These are phyloP conservation scores for Closterium sp. DNA, from an alignment of 139 green algal species.

Conservation along the genomic window DNA sequence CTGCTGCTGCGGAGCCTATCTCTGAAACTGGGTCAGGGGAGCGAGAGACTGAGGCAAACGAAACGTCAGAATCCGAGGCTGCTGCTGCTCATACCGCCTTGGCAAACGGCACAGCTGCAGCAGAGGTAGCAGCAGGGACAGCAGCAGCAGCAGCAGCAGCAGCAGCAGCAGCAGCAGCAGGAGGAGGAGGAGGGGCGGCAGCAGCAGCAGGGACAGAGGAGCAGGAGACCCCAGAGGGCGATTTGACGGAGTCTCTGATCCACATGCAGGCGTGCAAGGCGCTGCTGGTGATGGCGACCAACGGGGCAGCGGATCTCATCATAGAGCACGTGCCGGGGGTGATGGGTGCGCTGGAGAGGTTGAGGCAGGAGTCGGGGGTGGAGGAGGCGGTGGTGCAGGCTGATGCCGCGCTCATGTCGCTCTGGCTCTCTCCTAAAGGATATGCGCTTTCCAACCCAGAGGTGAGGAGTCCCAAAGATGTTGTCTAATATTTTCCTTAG, in stretches of 20 bases:
- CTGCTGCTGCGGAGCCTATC: background rate
- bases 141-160: background rate
- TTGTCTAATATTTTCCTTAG: too few species aligned
- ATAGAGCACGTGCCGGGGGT: background rate
- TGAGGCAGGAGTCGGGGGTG: background rate
- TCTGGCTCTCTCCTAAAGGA: background rate
- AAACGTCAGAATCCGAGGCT: too few species aligned
- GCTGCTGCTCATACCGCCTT: background rate
- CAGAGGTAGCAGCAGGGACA: background rate
- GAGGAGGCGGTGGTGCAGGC: background rate
- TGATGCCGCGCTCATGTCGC: background rate
- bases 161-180: background rate
- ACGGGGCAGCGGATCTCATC: background rate
- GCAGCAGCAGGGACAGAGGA: background rate
- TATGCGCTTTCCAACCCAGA: background rate
- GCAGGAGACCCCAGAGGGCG: background rate
- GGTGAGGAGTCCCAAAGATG: background rate
- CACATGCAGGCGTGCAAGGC: background rate
- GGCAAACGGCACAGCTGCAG: background rate
- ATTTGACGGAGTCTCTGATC: background rate
- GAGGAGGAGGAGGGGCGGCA: background rate
- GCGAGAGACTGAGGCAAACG: background rate
- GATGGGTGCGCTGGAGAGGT: background rate
- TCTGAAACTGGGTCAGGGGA: background rate
- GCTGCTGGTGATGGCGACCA: background rate